Evolutionary conservation across 371 early-diverging fungal genomes (phyloP).

Genomic region (Blakeslea trispora): DNA sequence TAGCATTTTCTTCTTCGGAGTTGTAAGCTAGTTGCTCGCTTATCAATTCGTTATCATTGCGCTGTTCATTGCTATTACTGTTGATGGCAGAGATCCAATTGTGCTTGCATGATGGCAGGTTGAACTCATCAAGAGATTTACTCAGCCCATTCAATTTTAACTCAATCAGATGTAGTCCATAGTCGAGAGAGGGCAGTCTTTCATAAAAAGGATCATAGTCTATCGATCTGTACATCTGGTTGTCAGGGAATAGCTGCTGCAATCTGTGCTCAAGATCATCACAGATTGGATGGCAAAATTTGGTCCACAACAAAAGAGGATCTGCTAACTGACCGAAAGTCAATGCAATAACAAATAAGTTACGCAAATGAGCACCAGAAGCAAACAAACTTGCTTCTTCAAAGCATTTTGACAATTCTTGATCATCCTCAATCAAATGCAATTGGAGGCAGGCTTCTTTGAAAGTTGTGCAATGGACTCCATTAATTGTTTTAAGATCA

Average conservation of each 20-base stretch:
- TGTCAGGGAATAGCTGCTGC: not conserved
- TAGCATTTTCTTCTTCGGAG: not conserved
- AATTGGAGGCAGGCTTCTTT: not conserved
- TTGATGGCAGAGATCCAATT: not conserved
- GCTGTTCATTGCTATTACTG: not conserved
- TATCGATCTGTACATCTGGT: not conserved
- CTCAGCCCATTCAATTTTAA: not conserved
- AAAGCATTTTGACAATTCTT: not conserved
- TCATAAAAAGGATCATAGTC: not conserved
- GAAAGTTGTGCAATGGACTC: not conserved
- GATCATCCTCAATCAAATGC: not conserved
- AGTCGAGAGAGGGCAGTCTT: not conserved
- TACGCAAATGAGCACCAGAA: not conserved
- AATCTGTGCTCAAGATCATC: not conserved
- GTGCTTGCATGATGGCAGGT: not conserved
- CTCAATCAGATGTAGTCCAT: not conserved
- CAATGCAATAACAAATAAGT: not conserved
- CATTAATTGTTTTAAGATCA: not conserved
- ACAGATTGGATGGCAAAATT: not conserved
- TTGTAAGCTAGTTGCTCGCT: not conserved
- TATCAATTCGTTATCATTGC: not conserved
- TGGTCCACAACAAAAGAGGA: not conserved
- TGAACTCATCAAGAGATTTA: not conserved
- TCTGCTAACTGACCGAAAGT: not conserved
- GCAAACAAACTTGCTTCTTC: not conserved